A percentile compares a stretch with the other conserved stretches of the same genome.
phyloP scores from a whole-genome alignment of 306 rosid genomes.

The Cucumis melo region DNA sequence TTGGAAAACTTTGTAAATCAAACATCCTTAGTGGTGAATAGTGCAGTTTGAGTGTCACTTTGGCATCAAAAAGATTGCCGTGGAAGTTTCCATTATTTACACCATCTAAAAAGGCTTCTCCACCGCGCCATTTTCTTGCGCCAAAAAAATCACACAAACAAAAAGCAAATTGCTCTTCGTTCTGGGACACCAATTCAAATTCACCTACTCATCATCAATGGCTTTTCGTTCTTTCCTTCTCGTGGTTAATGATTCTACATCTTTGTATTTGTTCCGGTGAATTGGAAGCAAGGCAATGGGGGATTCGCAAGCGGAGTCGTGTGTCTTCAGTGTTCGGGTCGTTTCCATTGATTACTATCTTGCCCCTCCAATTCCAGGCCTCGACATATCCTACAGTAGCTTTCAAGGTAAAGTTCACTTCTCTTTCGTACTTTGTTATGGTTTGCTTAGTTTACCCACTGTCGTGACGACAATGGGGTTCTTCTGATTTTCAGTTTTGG shows the following conservation, averaged over 20 bases:
- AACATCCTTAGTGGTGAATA: background rate
- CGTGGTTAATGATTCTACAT: background rate
- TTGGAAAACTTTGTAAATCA: background rate
- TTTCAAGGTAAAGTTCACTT: constrained; percentile 50
- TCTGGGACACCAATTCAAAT: background rate
- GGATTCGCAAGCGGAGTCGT: constrained; percentile 9
- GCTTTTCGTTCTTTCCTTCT: background rate
- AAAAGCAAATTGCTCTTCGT: background rate
- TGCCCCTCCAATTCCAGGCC: constrained; percentile 52
- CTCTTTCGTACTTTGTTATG: background rate
- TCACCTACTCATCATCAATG: background rate
- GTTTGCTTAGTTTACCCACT: background rate
- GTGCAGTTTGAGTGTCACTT: background rate
- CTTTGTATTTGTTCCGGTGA: background rate
- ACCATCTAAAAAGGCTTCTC: background rate
- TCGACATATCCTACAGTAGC: constrained; percentile 61
- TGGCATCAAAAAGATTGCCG: background rate
- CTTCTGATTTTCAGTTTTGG: background rate
- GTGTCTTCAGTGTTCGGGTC: constrained; percentile 54
- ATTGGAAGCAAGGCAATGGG: constrained; percentile 16
- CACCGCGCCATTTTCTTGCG: background rate
- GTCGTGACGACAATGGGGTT: background rate
- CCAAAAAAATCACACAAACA: background rate
- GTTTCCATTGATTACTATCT: constrained; percentile 73
- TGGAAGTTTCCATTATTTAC: background rate